phyloP scores from a whole-genome alignment of 306 rosid genomes.

The Trifolium pratense region DNA sequence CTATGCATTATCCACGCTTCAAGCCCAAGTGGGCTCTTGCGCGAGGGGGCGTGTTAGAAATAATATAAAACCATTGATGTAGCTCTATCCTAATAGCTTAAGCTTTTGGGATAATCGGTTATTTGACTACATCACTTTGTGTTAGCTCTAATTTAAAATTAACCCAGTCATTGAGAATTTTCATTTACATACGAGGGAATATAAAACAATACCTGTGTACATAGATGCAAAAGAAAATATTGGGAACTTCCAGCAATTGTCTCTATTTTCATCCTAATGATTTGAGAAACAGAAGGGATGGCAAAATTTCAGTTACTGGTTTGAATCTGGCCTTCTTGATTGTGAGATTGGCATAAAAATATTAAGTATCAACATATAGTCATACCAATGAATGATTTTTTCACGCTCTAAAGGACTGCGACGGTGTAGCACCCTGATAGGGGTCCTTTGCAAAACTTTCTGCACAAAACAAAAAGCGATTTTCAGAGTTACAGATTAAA shows the following conservation, averaged over 20 bases:
- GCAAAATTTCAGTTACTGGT: slow-evolving; percentile 34
- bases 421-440: slow-evolving; percentile 94
- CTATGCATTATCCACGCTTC: no score
- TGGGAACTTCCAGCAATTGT: slow-evolving; percentile 74
- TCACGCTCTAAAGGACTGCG: slow-evolving; percentile 95
- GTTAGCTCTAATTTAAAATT: slow-evolving; percentile 22
- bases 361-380: slow-evolving; percentile 18
- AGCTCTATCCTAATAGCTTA: no score
- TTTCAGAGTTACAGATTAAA: slow-evolving; percentile 14
- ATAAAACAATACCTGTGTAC: slow-evolving; percentile 74
- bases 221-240: slow-evolving; percentile 87
- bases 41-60: no score
- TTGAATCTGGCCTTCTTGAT: slow-evolving; percentile 16
- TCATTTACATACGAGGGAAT: neutral
- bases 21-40: no score
- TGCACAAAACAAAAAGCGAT: slow-evolving; percentile 42
- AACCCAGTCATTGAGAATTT: slow-evolving; percentile 4
- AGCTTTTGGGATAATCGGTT: no score
- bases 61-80: no score
- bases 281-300: slow-evolving; percentile 39
- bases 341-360: slow-evolving; percentile 14
- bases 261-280: slow-evolving; percentile 82
- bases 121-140: slow-evolving; percentile 1
- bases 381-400: slow-evolving; percentile 89
- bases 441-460: slow-evolving; percentile 86